Evolutionary conservation across 768 basidiomycete species (phyloP).

Genomic region (Artomyces pyxidatus): DNA sequence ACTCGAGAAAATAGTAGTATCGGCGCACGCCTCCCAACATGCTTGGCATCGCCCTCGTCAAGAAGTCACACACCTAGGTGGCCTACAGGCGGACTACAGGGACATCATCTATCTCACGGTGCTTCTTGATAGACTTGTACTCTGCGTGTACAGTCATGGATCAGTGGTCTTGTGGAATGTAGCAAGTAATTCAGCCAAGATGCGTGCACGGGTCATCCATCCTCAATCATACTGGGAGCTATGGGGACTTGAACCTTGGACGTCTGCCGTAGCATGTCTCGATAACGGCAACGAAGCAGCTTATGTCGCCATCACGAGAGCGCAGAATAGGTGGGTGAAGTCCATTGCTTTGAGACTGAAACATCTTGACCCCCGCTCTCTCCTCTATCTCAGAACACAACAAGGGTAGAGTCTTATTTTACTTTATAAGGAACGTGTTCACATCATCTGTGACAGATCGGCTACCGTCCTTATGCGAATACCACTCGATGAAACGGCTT

Average conservation of each 20-base stretch:
- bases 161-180: neutral
- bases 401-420: neutral
- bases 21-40: neutral
- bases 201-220: neutral
- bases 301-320: neutral
- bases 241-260: slow-evolving; percentile 5
- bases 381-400: neutral
- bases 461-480: slow-evolving; percentile 3
- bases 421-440: neutral
- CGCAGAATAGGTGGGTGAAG: slow-evolving; percentile 1
- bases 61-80: neutral
- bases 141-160: slow-evolving; percentile 3
- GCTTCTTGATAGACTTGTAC: neutral
- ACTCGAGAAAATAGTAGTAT: neutral
- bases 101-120: slow-evolving; percentile 2
- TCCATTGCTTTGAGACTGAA: too few species aligned
- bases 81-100: neutral
- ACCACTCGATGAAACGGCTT: neutral
- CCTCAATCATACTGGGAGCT: neutral
- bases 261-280: neutral
- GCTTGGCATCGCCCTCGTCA: neutral
- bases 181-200: neutral
- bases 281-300: neutral
- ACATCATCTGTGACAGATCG: neutral
- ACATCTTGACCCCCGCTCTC: too few species aligned